phyloP scores from a whole-genome alignment of 2,329 filamentous ascomycete species.

The Teratosphaeria pseudoeucalypti region DNA sequence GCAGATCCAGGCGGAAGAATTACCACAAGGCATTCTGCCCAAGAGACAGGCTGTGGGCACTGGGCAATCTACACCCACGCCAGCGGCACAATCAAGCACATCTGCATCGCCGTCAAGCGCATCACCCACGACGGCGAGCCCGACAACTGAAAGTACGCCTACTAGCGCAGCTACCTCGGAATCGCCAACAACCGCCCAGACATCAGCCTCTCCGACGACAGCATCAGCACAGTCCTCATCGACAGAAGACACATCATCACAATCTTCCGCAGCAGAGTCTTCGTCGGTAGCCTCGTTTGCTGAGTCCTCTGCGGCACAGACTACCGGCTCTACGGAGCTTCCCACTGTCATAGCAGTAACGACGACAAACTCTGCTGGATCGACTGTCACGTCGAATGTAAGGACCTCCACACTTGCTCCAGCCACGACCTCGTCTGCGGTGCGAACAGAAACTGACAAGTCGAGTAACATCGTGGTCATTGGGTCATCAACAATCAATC shows the following conservation, averaged over 20 bases:
- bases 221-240: conserved; percentile 1
- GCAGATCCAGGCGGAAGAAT: conserved; percentile 18
- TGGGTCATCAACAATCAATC: conserved; percentile 26
- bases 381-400: conserved; percentile 17
- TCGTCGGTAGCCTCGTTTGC: not conserved
- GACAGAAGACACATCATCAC: conserved; percentile 1
- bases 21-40: conserved; percentile 24
- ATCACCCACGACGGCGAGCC: conserved; percentile 3
- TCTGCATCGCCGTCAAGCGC: not conserved
- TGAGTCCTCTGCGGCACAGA: not conserved
- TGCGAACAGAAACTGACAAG: conserved; percentile 12
- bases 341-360: conserved; percentile 18
- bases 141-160: not conserved
- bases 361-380: conserved; percentile 21
- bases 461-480: conserved; percentile 16
- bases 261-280: not conserved
- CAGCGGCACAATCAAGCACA: conserved; percentile 2
- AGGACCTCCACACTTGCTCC: conserved; percentile 13
- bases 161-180: not conserved
- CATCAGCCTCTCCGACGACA: not conserved
- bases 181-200: conserved; percentile 2
- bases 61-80: conserved; percentile 11
- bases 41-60: conserved; percentile 25
- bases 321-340: conserved; percentile 8
- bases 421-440: conserved; percentile 11